Evolutionary conservation across 495 filamentous ascomycete species (phyloP).

Genomic region (Barbatosphaeria neglecta): DNA sequence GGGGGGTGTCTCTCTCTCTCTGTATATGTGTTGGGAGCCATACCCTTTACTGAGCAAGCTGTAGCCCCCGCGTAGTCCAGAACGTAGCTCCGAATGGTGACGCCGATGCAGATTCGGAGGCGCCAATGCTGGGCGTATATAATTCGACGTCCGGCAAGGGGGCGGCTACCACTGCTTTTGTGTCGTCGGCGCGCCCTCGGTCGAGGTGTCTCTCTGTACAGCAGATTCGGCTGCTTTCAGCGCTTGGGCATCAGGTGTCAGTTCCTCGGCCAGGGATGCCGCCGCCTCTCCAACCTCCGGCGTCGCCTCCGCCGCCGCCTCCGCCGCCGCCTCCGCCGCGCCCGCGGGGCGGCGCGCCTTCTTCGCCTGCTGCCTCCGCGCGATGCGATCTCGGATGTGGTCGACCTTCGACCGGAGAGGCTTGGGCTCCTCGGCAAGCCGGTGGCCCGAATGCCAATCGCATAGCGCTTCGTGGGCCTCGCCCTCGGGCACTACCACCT

Average conservation of each 20-base stretch:
- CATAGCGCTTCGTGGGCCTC: slow-evolving; percentile 23
- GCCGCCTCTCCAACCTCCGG: background rate
- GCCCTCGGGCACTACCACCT: slow-evolving; percentile 18
- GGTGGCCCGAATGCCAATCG: slow-evolving; percentile 38
- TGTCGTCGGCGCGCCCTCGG: background rate
- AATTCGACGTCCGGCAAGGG: too few relatives aligned
- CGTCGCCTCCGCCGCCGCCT: background rate
- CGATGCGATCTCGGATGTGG: slow-evolving; percentile 1
- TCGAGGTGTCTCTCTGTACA: background rate
- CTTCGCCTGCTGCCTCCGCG: background rate
- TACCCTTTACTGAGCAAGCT: too few relatives aligned
- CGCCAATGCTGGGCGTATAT: too few relatives aligned
- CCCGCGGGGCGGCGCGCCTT: background rate
- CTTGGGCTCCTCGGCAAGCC: slow-evolving; percentile 8
- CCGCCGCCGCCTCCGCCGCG: background rate
- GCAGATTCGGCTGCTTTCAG: background rate
- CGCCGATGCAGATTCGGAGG: too few relatives aligned
- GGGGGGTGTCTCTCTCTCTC: too few relatives aligned
- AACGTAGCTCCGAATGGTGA: too few relatives aligned
- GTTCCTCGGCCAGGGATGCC: background rate
- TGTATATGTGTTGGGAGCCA: too few relatives aligned
- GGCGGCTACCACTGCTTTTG: too few relatives aligned
- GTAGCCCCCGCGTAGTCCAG: too few relatives aligned
- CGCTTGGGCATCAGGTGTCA: background rate
- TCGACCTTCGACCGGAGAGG: background rate